Conservation (phyloP, 306 rosid species). For the Vigna reflexopilosa region DNA sequence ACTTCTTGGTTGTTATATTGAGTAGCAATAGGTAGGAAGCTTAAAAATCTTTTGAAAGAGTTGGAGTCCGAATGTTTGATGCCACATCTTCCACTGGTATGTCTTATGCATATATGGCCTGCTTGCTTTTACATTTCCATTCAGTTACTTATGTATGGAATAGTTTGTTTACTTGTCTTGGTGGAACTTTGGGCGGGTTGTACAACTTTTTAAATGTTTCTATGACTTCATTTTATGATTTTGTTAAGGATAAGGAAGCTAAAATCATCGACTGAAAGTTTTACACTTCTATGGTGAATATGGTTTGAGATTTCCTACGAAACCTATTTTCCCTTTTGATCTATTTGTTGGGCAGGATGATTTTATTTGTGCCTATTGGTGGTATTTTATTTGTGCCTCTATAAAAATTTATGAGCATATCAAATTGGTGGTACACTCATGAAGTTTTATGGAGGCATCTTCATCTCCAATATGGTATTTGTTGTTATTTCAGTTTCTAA, state of each 20-base stretch:
- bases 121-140: background rate
- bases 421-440: background rate
- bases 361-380: slow-evolving; percentile 6
- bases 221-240: background rate
- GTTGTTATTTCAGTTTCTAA: slow-evolving; percentile 14
- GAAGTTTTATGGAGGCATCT: background rate
- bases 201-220: background rate
- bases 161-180: background rate
- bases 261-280: background rate
- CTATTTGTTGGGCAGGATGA: background rate
- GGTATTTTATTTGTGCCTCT: too few relatives aligned
- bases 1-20: background rate
- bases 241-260: slow-evolving; percentile 7
- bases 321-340: slow-evolving; percentile 11
- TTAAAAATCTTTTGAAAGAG: background rate
- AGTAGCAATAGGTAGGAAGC: background rate
- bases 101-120: background rate
- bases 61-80: background rate
- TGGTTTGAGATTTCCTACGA: slow-evolving; percentile 23
- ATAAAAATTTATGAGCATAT: too few relatives aligned
- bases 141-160: background rate
- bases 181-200: background rate
- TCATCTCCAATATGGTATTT: slow-evolving; percentile 1
- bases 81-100: background rate
- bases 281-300: slow-evolving; percentile 9